Base-by-base conservation (phyloP, 2,329 filamentous ascomycete species). In the Pseudopyrenochaeta lycopersici region DNA sequence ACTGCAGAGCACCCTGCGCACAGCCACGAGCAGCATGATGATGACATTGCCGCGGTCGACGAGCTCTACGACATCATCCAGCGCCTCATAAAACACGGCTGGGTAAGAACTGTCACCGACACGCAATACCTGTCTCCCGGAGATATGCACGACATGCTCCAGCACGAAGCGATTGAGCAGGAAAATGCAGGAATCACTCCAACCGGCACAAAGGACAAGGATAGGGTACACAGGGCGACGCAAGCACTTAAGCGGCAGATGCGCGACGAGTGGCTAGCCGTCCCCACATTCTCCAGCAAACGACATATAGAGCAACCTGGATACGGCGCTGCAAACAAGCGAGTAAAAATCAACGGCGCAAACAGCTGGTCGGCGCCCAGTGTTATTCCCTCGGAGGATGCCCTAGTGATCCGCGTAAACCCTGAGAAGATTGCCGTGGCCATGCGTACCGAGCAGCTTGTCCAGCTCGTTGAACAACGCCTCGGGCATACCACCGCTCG, bases 351-450 rank as follows among this genome's bases (percentile, higher is more conserved):
- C 11, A 72, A 71, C 21, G 67, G 65, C n/a, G 54, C 49, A 10
- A 63, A 66, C 5, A 53, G 55, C 1, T 63, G 57, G 51, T 39
- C 56, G 11, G 35, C 49, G 7, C 29, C 49, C 2, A 40, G 45
- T 35, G 48, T 40, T 12, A 46, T 52, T 10, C 59, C 62, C 7
- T 51, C 57, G 15, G 70, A 96, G 88, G 84, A 86, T 44, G 85
- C 90, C 52, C 81, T 92, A 60, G 83, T 93, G 31, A 81, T 98
- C 43, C 86, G 89, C 23, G 81, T 97, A 49, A 97, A 97, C 71
- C 89, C 91, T 67, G 89, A 93, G 50, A 96, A 94, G 74, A 91
- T 92, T 54, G 81, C 89, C 6, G 90, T 97, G 9, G 88, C 90
- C 44, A 81, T 97, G 58, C 90, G 94, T 51, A 97, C 92, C 66